A percentile compares a stretch with the other conserved stretches of the same genome.
These are phyloP conservation scores for Pontederia crassipes DNA, from an alignment of 176 grass and related monocot species.

Conservation along the genomic window DNA sequence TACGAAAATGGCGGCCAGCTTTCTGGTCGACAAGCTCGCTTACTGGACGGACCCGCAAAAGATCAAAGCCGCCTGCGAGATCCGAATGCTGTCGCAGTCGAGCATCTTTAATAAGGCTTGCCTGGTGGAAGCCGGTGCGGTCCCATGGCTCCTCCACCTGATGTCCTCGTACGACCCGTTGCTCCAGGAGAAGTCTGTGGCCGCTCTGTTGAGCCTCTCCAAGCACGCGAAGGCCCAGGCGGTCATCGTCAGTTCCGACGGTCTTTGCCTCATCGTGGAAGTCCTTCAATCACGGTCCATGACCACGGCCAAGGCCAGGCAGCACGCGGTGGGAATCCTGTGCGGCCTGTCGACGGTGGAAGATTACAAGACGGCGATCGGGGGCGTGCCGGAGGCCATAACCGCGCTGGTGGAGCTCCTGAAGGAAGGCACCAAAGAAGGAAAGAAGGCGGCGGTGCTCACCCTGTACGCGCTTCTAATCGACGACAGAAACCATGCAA, in stretches of 20 bases:
- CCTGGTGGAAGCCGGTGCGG: conserved; percentile 47
- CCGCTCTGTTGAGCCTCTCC: conserved; percentile 50
- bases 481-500: conserved; percentile 15
- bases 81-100: conserved; percentile 59
- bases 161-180: conserved; percentile 33
- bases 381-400: conserved; percentile 43
- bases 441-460: conserved; percentile 48
- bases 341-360: conserved; percentile 72
- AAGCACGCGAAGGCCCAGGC: conserved; percentile 47
- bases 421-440: conserved; percentile 37
- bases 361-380: conserved; percentile 52
- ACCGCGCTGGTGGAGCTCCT: conserved; percentile 48
- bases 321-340: conserved; percentile 69
- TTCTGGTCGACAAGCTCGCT: conserved; percentile 35
- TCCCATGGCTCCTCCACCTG: conserved; percentile 69
- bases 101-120: conserved; percentile 58
- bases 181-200: conserved; percentile 51
- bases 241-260: conserved; percentile 46
- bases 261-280: conserved; percentile 48
- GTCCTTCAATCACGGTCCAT: conserved; percentile 32
- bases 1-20: conserved; percentile 27
- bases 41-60: conserved; percentile 19
- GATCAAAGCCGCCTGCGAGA: conserved; percentile 57
- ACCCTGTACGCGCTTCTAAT: conserved; percentile 49
- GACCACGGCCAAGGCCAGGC: conserved; percentile 30